Evolutionary conservation across 1,139 yeast species (phyloP), one percentile per base, ranked within the genome.

Genomic region (Magnusiomyces fungicola): DNA sequence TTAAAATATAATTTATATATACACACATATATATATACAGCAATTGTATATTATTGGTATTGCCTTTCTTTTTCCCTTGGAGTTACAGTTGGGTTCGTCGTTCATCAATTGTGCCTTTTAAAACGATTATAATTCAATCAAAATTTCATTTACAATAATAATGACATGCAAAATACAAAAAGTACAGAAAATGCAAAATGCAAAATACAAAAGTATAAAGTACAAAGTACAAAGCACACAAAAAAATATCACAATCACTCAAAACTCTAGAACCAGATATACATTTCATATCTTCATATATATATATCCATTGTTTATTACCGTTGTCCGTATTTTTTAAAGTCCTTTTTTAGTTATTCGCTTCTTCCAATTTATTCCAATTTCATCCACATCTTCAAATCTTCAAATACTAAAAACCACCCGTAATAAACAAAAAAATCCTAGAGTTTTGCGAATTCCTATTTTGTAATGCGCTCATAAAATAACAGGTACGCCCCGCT

Each of bases 401-500:
- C 5, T 5, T 19, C 41, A 16, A 18, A 16, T 12, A 4, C 41
- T 37, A 23, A 3, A 21, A 34, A 16, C 19, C 14, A 29, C n/a
- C n/a, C 33, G n/a, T 12, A 29, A n/a, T 12, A 12, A 29, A 10
- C 10, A 12, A 10, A 12, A 29, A 12, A 29, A 29, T 29, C 10
- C 33, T 29, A n/a, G 10, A 10, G 33, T 12, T 5, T 21, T 37
- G 6, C 43, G 3, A 30, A 25, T 19, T 7, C 39, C 24, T 46
- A 40, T 38, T 23, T 25, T 3, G 14, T 16, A 18, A 30, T 53
- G 12, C 51, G 51, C 60, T 90, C 96, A 61, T 86, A 90, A 60
- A 85, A 83, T 52, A 90, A 69, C 83, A 90, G 78, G 66, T 90
- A 90, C 2, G 80, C 96, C 21, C 85, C 86, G 16, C 80, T 71